A percentile compares a stretch with the other conserved stretches of the same genome.
Evolutionary conservation across 169 alveolate genomes (phyloP).

Genomic region (Plasmodium yoelii): DNA sequence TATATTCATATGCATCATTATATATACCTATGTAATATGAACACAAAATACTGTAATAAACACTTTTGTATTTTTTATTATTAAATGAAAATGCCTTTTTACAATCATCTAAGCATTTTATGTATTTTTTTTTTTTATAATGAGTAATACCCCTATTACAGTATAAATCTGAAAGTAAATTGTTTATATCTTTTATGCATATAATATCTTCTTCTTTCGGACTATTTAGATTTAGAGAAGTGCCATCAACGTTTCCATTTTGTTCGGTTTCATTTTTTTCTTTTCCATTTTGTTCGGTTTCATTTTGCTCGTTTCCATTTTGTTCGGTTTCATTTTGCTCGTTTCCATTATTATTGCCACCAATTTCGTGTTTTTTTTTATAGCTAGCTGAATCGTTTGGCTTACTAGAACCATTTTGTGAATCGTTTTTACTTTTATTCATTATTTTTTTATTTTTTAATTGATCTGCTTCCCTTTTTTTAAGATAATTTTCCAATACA

Average conservation of each 20-base stretch:
- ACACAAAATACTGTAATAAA: conserved; percentile 39
- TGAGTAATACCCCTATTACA: conserved; percentile 51
- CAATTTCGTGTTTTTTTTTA: background rate
- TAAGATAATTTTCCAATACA: conserved; percentile 14
- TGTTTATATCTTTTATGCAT: conserved; percentile 10
- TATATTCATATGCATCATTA: conserved; percentile 35
- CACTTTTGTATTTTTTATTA: conserved; percentile 56
- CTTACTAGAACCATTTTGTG: background rate
- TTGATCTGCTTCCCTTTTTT: background rate
- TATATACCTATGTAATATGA: conserved; percentile 31
- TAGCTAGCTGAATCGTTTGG: background rate
- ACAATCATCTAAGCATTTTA: conserved; percentile 60
- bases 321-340: too few species aligned
- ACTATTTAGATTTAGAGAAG: background rate
- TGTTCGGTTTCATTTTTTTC: background rate
- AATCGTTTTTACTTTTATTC: background rate
- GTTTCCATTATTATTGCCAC: background rate
- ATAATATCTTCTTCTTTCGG: background rate
- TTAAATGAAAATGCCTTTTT: conserved; percentile 38
- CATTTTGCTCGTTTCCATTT: too few species aligned
- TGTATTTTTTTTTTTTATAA: conserved; percentile 61
- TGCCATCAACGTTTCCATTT: background rate
- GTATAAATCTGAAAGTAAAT: conserved; percentile 43
- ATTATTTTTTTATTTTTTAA: background rate
- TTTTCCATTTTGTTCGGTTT: too few species aligned